Conservation (phyloP, 495 filamentous ascomycete genomes). For the Rostrohypoxylon terebratum region DNA sequence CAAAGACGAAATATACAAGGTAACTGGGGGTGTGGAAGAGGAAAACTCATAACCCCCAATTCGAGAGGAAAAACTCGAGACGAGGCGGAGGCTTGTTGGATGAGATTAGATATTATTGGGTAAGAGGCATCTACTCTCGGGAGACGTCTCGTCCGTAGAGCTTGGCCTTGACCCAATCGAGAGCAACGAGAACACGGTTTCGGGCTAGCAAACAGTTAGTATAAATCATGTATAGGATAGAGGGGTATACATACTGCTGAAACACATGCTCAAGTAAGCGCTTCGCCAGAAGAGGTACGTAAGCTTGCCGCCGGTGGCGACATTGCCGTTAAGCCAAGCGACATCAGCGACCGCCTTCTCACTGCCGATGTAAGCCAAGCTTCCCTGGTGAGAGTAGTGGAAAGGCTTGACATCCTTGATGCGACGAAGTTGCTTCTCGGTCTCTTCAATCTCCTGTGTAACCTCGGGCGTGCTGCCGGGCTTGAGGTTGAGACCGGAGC, state of each 20-base stretch:
- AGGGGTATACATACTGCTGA: conserved; percentile 79
- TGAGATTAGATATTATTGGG: conserved; percentile 19
- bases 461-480: conserved; percentile 70
- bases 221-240: conserved; percentile 5
- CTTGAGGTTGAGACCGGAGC: conserved; percentile 61
- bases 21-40: conserved; percentile 1
- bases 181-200: conserved; percentile 89
- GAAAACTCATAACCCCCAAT: not conserved
- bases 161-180: conserved; percentile 97
- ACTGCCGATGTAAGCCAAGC: conserved; percentile 96
- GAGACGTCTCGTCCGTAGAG: conserved; percentile 96
- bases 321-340: conserved; percentile 96
- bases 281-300: conserved; percentile 96
- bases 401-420: conserved; percentile 96
- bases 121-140: conserved; percentile 72
- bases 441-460: conserved; percentile 81
- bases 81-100: not conserved
- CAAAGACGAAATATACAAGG: conserved; percentile 30
- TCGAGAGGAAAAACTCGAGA: not conserved
- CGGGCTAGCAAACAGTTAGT: conserved; percentile 66
- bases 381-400: conserved; percentile 97
- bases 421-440: conserved; percentile 85
- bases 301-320: conserved; percentile 83
- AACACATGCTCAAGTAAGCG: conserved; percentile 99
- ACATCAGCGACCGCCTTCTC: conserved; percentile 98